phyloP scores from a whole-genome alignment of 2,329 filamentous ascomycete species.

The Aspergillus niger region DNA sequence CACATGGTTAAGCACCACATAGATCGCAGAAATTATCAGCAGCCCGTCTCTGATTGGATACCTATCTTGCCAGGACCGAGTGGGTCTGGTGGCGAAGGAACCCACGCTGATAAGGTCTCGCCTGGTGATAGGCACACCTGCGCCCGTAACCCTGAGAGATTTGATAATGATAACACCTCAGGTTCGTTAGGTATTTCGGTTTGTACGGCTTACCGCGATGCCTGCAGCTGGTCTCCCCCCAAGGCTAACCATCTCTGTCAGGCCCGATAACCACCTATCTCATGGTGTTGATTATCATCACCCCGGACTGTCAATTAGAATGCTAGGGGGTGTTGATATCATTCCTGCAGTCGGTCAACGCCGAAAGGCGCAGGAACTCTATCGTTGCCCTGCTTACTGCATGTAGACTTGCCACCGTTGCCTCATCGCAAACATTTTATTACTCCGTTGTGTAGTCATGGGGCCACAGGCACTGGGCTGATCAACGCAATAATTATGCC shows the following conservation, averaged over 20 bases:
- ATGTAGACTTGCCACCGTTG: background rate
- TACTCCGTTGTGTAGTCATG: background rate
- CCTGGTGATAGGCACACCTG: slow-evolving; percentile 15
- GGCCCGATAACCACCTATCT: background rate
- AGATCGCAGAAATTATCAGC: slow-evolving; percentile 5
- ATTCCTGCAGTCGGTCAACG: background rate
- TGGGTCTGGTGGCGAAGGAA: slow-evolving; percentile 5
- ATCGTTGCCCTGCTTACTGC: background rate
- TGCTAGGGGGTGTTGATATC: background rate
- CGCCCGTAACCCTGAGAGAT: slow-evolving; percentile 2
- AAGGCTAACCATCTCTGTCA: background rate
- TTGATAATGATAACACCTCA: slow-evolving; percentile 12
- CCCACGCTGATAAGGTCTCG: slow-evolving; percentile 14
- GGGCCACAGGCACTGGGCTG: background rate
- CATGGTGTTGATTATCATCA: background rate
- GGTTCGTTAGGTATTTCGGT: slow-evolving; percentile 6
- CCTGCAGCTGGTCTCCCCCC: background rate
- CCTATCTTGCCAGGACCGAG: slow-evolving; percentile 6
- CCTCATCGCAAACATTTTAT: background rate
- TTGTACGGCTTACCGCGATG: background rate
- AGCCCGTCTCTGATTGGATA: background rate
- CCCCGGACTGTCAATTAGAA: background rate
- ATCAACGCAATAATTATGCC: background rate
- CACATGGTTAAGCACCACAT: slow-evolving; percentile 11
- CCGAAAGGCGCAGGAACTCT: background rate